Conservation (phyloP, 2,329 filamentous ascomycete species). For the Hypoxylon rubiginosum region DNA sequence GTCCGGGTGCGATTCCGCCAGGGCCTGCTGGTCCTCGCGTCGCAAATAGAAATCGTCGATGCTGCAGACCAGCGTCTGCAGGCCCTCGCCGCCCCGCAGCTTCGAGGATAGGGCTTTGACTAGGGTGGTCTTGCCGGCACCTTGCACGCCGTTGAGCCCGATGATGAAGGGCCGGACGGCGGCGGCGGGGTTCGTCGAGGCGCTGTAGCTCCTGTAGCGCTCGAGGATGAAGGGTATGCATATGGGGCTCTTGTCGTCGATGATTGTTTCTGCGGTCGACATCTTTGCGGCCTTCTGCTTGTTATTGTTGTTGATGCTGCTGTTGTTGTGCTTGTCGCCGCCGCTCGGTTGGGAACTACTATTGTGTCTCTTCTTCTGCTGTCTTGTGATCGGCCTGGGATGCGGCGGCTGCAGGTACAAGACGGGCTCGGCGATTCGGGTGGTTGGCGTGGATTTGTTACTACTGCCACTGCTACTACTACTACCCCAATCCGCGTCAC, state of each 20-base stretch:
- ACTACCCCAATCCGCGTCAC: slow-evolving; percentile 16
- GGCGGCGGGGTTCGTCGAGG: slow-evolving; percentile 50
- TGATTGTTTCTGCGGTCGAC: slow-evolving; percentile 30
- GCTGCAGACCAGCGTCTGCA: slow-evolving; percentile 79
- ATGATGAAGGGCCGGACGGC: slow-evolving; percentile 87
- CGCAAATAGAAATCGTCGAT: slow-evolving; percentile 92
- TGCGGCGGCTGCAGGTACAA: slow-evolving; percentile 21
- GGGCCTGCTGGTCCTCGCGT: slow-evolving; percentile 74
- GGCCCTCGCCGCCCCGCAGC: slow-evolving; percentile 68
- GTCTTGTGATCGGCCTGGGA: slow-evolving; percentile 32
- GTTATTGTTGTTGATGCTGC: too few species aligned
- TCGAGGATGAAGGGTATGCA: slow-evolving; percentile 61
- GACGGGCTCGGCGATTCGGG: slow-evolving; percentile 30
- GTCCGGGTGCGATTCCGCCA: slow-evolving; percentile 73
- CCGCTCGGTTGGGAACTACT: slow-evolving; percentile 53
- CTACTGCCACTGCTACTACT: slow-evolving; percentile 7
- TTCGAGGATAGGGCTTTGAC: slow-evolving; percentile 75
- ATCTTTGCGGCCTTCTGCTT: slow-evolving; percentile 7
- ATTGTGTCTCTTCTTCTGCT: slow-evolving; percentile 59
- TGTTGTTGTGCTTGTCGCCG: too few species aligned
- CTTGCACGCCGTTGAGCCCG: slow-evolving; percentile 91
- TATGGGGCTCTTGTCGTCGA: slow-evolving; percentile 41
- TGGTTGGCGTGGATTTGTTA: too few species aligned
- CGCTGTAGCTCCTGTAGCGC: slow-evolving; percentile 58
- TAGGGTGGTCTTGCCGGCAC: slow-evolving; percentile 91